Base-by-base conservation (phyloP, 2,329 filamentous ascomycete genomes). In the Cucurbitaria berberidis region DNA sequence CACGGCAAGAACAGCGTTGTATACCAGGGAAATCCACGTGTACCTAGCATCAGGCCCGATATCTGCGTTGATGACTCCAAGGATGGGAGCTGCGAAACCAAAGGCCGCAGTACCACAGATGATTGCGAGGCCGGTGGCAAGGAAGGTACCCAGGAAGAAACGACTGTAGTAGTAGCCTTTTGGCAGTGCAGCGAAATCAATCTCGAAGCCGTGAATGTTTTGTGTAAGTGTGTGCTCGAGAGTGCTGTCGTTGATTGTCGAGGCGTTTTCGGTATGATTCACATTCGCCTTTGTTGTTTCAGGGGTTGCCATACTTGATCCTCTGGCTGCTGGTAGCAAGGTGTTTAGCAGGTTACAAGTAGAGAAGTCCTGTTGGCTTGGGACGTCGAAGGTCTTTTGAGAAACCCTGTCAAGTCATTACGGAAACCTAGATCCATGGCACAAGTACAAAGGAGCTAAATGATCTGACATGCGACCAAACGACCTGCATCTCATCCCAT, bases 11-110 rank as follows among this genome's bases (percentile, higher is more conserved):
- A 45, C 45, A 9, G 45, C 29, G 15, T 45, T 59, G 45, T 55
- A 59, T 3, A 42, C 40, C 7, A 59, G 43, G 3, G 52, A 42
- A n/a, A 59, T 43, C 56, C 56, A 59, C 8, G 40, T 42, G 16
- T 42, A 42, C 18, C 40, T 42, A n/a, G 40, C 40, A 42, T 42
- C 46, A 35, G 57, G 57, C 8, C 55, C 57, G 30, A 58, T 55
- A 29, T 60, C 57, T 19, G 57, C 57, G 38, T 60, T 60, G 45
- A 60, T 60, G n/a, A 46, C 21, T 9, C 35, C 48, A 19, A 60
- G 46, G 19, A 58, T 53, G 3, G 57, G 55, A n/a, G 57, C 57
- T n/a, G 57, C 57, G 35, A 52, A 59, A 3, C 57, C 57, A 29
- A 58, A 60, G 1, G 55, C 57, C 5, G 38, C 55, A 5, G 48